Evolutionary conservation across 169 alveolate species (phyloP).

Genomic region (Eimeria maxima): DNA sequence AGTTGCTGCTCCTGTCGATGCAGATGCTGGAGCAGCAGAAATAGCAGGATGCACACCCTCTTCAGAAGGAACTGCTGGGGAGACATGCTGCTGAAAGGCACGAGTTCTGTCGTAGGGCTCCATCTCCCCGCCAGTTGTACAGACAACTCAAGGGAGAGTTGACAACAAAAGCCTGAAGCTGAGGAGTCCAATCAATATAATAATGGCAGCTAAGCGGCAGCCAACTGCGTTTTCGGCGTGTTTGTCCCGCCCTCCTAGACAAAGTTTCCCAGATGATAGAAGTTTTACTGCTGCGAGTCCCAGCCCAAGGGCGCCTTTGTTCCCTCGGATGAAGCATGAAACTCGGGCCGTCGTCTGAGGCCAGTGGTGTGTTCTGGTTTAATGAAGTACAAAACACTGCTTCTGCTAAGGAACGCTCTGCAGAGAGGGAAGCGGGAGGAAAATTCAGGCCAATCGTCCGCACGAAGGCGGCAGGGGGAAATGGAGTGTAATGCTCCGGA

Average conservation of each 20-base stretch:
- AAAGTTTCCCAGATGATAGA: not conserved
- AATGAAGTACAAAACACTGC: not conserved
- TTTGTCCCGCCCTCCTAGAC: not conserved
- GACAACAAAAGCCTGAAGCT: not conserved
- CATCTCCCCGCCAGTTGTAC: not conserved
- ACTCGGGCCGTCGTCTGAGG: not conserved
- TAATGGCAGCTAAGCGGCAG: not conserved
- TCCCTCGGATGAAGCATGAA: not conserved
- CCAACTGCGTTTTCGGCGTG: not conserved
- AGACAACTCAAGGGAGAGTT: not conserved
- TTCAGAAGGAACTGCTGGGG: not conserved
- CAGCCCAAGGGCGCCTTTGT: not conserved
- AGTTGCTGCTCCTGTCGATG: not conserved
- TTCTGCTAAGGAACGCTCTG: not conserved
- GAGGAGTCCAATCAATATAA: not conserved
- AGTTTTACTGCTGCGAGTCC: not conserved
- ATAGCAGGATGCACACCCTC: not conserved
- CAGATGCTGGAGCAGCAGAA: not conserved
- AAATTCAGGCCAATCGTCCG: not conserved
- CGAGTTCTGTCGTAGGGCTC: constrained; percentile 43
- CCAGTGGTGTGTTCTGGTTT: not conserved
- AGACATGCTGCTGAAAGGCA: not conserved
- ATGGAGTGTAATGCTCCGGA: not conserved
- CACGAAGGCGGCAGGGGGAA: not conserved
- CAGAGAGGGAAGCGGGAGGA: not conserved